These are phyloP conservation scores for Syzygium aqueum DNA, from an alignment of 345 rosid genomes.

Conservation along the genomic window DNA sequence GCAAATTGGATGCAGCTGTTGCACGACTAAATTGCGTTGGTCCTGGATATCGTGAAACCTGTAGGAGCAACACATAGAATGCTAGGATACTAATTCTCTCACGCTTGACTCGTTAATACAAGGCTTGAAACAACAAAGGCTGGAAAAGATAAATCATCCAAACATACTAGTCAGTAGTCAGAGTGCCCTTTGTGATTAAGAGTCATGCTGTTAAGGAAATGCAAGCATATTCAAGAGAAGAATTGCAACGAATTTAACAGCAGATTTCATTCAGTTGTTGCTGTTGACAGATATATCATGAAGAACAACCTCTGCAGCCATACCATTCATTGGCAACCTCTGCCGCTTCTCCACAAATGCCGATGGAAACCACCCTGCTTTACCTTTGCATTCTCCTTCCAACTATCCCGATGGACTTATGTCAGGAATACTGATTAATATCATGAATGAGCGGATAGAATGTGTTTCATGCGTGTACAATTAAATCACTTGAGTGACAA, in stretches of 20 bases:
- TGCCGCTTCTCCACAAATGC: constrained; percentile 73
- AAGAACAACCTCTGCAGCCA: constrained; percentile 13
- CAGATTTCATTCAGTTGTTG: background rate
- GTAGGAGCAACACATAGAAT: background rate
- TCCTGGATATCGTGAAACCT: background rate
- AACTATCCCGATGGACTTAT: constrained; percentile 63
- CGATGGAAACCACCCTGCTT: constrained; percentile 89
- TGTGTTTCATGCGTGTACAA: background rate
- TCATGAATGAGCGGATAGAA: background rate
- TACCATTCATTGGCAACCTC: constrained; percentile 50
- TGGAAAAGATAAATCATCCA: background rate
- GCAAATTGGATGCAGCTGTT: background rate
- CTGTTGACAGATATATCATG: background rate
- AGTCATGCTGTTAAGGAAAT: background rate
- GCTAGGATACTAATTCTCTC: background rate
- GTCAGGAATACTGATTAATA: constrained; percentile 14
- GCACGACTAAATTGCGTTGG: background rate
- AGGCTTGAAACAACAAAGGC: background rate
- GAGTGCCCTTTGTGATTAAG: background rate
- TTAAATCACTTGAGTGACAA: background rate
- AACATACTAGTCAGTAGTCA: background rate
- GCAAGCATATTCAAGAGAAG: background rate
- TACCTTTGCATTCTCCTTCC: constrained; percentile 90
- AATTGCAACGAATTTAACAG: background rate
- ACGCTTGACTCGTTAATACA: background rate